Base-by-base conservation (phyloP, 1,139 yeast species). In the Geotrichum fermentans region DNA sequence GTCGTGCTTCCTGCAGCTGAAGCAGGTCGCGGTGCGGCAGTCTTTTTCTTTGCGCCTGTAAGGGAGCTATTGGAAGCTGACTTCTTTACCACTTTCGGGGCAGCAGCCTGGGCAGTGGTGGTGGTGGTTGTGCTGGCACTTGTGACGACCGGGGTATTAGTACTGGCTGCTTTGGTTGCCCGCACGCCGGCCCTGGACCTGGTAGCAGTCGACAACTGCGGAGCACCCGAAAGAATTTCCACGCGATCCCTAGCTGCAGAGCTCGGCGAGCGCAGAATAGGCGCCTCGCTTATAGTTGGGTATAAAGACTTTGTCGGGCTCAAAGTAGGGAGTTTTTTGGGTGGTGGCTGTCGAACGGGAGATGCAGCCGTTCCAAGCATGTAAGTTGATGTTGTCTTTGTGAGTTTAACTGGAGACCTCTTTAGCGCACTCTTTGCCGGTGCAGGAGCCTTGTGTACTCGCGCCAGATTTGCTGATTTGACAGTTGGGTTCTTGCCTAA, bases 251-350 rank as follows among this genome's bases (percentile, higher is more conserved):
- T 22, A 8, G 33, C 13, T 3, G 33, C 29, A 8, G 43, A 3
- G 3, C n/a, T 29, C 8, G 43, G 43, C 17, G 43, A 40, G 14
- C 35, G 16, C 35, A 30, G 17, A 5, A 14, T 18, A 14, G 35
- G 32, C 6, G 41, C 24, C 8, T 40, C 43, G 11, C 26, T 29
- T 10, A 40, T 18, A 6, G 18, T 29, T 7, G 43, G 43, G 36
- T 40, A 40, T 30, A 40, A 20, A 2, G 43, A 18, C 14, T 40
- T 40, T 13, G 35, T 17, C 2, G 43, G 43, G 24, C 43, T 40
- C 21, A 40, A 6, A 3, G n/a, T 40, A 8, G n/a, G 26, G 3
- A 28, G 35, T 13, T 16, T 29, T 28, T 29, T 40, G n/a, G n/a
- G n/a, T 18, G 32, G 26, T 10, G 36, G 11, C 20, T 40, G 24